Evolutionary conservation across 2,329 filamentous ascomycete species (phyloP).

Genomic region (Exophiala sp.): DNA sequence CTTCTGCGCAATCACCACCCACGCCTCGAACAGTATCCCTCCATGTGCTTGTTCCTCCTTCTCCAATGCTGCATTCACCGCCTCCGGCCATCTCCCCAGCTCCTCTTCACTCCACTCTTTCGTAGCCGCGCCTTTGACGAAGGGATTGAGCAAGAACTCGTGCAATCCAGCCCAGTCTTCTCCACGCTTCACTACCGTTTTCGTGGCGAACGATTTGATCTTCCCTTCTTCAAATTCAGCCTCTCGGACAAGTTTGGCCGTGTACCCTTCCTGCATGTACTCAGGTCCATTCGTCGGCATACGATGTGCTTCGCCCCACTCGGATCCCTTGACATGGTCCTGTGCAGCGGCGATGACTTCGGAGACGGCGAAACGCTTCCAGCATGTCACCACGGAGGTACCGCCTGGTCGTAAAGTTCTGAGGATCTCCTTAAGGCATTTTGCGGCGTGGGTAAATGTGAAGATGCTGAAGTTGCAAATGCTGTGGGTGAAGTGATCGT

Average conservation of each 20-base stretch:
- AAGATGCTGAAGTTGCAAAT: constrained; percentile 15
- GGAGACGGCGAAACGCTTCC: constrained; percentile 4
- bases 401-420: constrained; percentile 44
- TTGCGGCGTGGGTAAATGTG: constrained; percentile 6
- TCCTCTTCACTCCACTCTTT: constrained; percentile 8
- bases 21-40: constrained; percentile 7
- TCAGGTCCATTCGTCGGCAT: constrained; percentile 3
- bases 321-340: background rate
- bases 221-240: constrained; percentile 1
- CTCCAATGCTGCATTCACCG: constrained; percentile 4
- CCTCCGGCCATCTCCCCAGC: constrained; percentile 1
- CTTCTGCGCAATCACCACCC: constrained; percentile 5
- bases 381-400: background rate
- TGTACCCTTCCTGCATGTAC: constrained; percentile 2
- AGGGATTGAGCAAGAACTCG: background rate
- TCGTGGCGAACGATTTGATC: background rate
- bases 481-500: constrained; percentile 7
- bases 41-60: constrained; percentile 2
- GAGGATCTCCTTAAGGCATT: constrained; percentile 9
- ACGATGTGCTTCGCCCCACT: background rate
- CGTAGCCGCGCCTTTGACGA: background rate
- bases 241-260: background rate
- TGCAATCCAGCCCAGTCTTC: constrained; percentile 6
- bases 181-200: background rate
- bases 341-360: constrained; percentile 6